Evolutionary conservation across 208 protist genomes (phyloP).

Genomic region (Trypanosoma rangeli): DNA sequence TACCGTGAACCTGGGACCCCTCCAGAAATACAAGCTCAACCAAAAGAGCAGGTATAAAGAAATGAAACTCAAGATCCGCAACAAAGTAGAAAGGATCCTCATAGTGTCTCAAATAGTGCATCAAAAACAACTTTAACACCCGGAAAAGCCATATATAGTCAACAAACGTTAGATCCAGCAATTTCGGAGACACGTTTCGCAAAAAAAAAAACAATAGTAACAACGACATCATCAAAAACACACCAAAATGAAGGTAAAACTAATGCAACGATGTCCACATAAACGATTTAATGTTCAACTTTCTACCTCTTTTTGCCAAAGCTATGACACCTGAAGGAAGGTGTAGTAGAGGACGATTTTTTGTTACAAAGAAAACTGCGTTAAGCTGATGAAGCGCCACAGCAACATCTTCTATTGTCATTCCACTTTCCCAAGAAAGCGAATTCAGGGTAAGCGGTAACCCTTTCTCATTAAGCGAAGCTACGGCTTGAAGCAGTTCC

Average conservation of each 20-base stretch:
- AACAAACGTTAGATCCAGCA: background rate
- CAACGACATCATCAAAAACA: background rate
- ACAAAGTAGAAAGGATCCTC: conserved; percentile 18
- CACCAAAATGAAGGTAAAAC: background rate
- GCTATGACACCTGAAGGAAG: conserved; percentile 15
- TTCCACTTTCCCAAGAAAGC: conserved; percentile 49
- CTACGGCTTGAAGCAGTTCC: conserved; percentile 56
- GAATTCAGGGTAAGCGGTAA: conserved; percentile 50
- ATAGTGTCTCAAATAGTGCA: background rate
- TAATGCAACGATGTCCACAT: conserved; percentile 25
- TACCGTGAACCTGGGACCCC: background rate
- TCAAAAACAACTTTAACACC: background rate
- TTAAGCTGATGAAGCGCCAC: conserved; percentile 59
- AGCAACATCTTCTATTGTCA: conserved; percentile 67
- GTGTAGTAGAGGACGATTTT: conserved; percentile 38
- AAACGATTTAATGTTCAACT: conserved; percentile 13
- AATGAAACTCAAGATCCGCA: conserved; percentile 14
- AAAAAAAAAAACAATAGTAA: background rate
- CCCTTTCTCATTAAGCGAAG: conserved; percentile 36
- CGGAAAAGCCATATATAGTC: background rate
- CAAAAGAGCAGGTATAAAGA: background rate
- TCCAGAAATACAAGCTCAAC: background rate
- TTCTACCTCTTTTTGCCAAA: conserved; percentile 10
- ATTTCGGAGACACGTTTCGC: background rate
- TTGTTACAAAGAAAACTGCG: conserved; percentile 45